Evolutionary conservation across 1,139 yeast genomes (phyloP).

Genomic region (Torulaspora globosa): DNA sequence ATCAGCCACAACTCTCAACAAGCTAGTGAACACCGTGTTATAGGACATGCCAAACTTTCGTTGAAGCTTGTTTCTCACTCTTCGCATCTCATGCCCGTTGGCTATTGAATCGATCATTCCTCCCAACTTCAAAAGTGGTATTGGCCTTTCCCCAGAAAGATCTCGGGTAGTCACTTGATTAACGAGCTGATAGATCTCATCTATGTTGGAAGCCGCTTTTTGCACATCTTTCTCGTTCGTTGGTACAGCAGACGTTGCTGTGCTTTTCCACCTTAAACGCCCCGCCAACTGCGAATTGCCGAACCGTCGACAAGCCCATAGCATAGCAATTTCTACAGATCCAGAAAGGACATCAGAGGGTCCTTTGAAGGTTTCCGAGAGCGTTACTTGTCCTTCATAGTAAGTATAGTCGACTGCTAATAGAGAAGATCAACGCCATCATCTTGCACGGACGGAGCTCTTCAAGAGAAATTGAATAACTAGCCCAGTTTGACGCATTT

Average conservation of each 20-base stretch:
- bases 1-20: slow-evolving; percentile 7
- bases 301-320: not conserved
- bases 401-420: not conserved
- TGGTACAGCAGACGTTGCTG: not conserved
- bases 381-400: not conserved
- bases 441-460: not conserved
- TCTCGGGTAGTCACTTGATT: slow-evolving; percentile 4
- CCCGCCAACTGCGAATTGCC: not conserved
- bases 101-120: slow-evolving; percentile 5
- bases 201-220: not conserved
- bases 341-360: not conserved
- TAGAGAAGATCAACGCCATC: not conserved
- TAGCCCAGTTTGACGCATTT: not conserved
- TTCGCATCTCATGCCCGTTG: slow-evolving; percentile 13
- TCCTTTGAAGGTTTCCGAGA: not conserved
- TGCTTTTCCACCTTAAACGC: not conserved
- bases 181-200: slow-evolving; percentile 3
- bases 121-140: slow-evolving; percentile 7
- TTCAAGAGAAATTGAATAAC: not conserved
- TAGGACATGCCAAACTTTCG: slow-evolving; percentile 9
- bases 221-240: no score
- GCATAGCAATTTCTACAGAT: not conserved
- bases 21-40: slow-evolving; percentile 2
- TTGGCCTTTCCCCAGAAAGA: slow-evolving; percentile 5
- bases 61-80: slow-evolving; percentile 12